Conservation (phyloP, 352 stramenopile species). For the Pythium angustatum region DNA sequence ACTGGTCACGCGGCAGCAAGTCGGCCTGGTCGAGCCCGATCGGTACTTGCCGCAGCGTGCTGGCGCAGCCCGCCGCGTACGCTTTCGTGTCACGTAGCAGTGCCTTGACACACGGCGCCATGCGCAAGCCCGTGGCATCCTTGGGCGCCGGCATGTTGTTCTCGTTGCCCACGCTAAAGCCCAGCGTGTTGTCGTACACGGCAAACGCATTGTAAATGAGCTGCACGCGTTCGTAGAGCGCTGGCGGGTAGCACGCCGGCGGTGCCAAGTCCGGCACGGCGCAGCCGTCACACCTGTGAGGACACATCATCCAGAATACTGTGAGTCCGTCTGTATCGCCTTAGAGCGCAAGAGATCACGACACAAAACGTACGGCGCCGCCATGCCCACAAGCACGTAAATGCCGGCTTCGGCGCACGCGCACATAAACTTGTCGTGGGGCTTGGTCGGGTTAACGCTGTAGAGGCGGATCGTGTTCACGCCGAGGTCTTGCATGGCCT, state of each 20-base stretch:
- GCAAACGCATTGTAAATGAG: conserved; percentile 57
- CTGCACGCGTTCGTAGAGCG: conserved; percentile 37
- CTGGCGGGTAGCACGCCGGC: conserved; percentile 39
- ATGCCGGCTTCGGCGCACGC: conserved; percentile 63
- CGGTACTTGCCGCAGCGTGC: conserved; percentile 48
- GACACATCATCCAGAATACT: no score
- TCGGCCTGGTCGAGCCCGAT: conserved; percentile 71
- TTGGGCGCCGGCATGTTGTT: conserved; percentile 45
- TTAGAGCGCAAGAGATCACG: no score
- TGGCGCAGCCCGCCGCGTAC: conserved; percentile 48
- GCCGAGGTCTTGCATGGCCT: conserved; percentile 52
- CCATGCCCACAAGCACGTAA: conserved; percentile 71
- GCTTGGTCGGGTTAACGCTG: conserved; percentile 54
- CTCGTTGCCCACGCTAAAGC: conserved; percentile 57
- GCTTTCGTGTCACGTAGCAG: conserved; percentile 55
- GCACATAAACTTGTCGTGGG: conserved; percentile 84
- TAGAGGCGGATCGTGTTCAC: conserved; percentile 74
- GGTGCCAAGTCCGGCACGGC: conserved; percentile 42
- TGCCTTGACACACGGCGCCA: conserved; percentile 65
- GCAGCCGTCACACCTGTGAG: conserved; percentile 64
- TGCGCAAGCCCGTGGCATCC: conserved; percentile 51
- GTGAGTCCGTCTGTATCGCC: no score
- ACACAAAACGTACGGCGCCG: conserved; percentile 45
- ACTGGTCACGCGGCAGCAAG: conserved; percentile 48
- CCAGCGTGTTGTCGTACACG: conserved; percentile 60